Evolutionary conservation across 306 rosid genomes (phyloP), one percentile per base, ranked within the genome.

Genomic region (Argentina anserina): DNA sequence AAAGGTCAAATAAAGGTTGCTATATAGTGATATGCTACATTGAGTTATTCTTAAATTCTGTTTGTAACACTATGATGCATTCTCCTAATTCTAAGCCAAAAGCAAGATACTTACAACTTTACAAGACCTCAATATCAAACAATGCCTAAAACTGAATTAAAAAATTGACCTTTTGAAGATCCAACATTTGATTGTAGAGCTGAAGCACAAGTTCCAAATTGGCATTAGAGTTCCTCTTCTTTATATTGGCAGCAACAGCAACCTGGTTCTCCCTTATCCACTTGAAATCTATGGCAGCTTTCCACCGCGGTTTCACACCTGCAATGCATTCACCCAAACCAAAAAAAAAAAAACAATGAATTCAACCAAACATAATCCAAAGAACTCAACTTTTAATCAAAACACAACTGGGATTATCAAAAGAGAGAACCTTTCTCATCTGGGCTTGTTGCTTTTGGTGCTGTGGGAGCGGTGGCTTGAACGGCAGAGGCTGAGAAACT

Each of bases 191-290:
- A 36, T 91, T 91, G 74, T 91, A 91, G 0, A 94, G 95, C 59
- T 89, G 78, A 55, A 91, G 92, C 13, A 94, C 92, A 39, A 86
- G 92, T 11, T 91, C 91, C 92, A 91, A 82, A 84, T 89, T 76
- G 67, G 93, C 93, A 73, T 82, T 81, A 70, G 93, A 91, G 59
- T 90, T 91, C 34, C 97, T 87, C 72, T 89, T 87, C 83, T 70
- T 69, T 13, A 91, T 84, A 73, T 94, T 94, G 60, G 67, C 81
- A 71, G 89, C 92, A 73, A 94, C 88, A 33, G 77, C 87, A 47
- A 91, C 96, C 88, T 84, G 85, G 86, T 91, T 91, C 41, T 94
- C 99, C 83, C 81, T 88, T 68, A 89, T 94, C 97, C 97, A 94
- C 86, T 91, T 91, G 91, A 94, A 94, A 72, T 90, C 97, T 21